Evolutionary conservation across 2,329 filamentous ascomycete genomes (phyloP).

Genomic region (Thielaviopsis populi): DNA sequence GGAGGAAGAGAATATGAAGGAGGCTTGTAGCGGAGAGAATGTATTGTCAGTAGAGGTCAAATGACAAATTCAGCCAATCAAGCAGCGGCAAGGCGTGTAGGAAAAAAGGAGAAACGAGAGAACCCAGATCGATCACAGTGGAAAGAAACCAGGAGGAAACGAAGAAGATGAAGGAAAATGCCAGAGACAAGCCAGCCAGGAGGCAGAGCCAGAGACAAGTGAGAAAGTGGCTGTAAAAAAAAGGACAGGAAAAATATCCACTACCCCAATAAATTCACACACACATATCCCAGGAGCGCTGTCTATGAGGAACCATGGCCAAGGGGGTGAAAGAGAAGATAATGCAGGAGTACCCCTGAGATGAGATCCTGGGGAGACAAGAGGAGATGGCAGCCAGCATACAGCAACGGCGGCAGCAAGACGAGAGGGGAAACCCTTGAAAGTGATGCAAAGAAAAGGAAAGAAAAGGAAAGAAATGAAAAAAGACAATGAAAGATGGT

Average conservation of each 20-base stretch:
- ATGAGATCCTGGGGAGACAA: background rate
- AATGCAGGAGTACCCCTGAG: background rate
- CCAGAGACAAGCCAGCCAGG: slow-evolving; percentile 3
- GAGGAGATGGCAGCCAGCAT: background rate
- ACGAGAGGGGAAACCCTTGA: too few relatives aligned
- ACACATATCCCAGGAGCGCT: background rate
- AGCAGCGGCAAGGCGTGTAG: background rate
- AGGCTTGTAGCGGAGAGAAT: background rate
- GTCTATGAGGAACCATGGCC: background rate
- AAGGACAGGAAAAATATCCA: background rate
- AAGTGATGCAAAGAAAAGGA: too few relatives aligned
- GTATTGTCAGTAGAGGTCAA: background rate
- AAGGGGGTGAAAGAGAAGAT: slow-evolving; percentile 1
- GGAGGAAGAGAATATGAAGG: background rate
- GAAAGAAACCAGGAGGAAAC: background rate
- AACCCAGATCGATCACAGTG: background rate
- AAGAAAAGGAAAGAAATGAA: too few relatives aligned
- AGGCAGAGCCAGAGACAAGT: slow-evolving; percentile 5
- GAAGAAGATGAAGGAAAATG: background rate
- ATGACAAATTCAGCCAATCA: background rate
- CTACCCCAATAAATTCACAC: slow-evolving; percentile 4
- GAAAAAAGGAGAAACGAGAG: slow-evolving; percentile 7
- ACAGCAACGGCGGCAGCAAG: background rate
- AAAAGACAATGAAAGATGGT: too few relatives aligned
- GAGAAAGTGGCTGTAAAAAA: slow-evolving; percentile 4